Evolutionary conservation across 768 basidiomycete genomes (phyloP), one percentile per base, ranked within the genome.

Genomic region (Termitomyces heimii): DNA sequence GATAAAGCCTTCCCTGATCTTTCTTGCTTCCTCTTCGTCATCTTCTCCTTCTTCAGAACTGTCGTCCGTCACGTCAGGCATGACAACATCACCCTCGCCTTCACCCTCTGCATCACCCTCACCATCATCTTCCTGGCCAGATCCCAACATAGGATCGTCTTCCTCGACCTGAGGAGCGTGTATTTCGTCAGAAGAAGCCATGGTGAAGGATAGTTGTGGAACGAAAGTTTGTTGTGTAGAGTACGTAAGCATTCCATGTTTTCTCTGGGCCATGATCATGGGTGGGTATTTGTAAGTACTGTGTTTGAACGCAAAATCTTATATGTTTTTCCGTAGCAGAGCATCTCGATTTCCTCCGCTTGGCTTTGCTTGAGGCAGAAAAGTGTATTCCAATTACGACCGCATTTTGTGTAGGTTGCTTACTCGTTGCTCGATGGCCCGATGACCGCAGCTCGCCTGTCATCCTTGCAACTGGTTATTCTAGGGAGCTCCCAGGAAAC

Each of bases 351-450:
- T 86, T 80, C 61, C 77, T 96, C 64, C 77, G 72, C 8, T 72
- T 82, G 42, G 93, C 94, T 2, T 74, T 95, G 37, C 68, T 63
- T 3, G 87, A 93, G 68, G 92, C 94, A 2, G 71, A 74, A 31
- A 85, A 85, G 70, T 92, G 89, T 63, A 70, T 68, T 7, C 87
- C 91, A 2, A 76, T 80, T 0, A 80, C 82, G 8, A 86, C 86
- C 1, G 94, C 92, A 3, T 97, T 95, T 68, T 94, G 89, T 66
- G 94, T 97, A n/a, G 94, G 94, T 24, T 93, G 90, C 64, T 80
- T 93, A 35, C 71, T 96, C 52, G 82, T 84, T 3, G 73, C 75
- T 20, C 75, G 72, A 44, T 71, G 72, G 56, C 79, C 84, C 18
- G 61, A 67, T 45, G 68, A 68, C 6, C 61, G 68, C 32, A 64